These are phyloP conservation scores for Drechslera avenae DNA, from an alignment of 2,329 filamentous ascomycete species.

Conservation along the genomic window DNA sequence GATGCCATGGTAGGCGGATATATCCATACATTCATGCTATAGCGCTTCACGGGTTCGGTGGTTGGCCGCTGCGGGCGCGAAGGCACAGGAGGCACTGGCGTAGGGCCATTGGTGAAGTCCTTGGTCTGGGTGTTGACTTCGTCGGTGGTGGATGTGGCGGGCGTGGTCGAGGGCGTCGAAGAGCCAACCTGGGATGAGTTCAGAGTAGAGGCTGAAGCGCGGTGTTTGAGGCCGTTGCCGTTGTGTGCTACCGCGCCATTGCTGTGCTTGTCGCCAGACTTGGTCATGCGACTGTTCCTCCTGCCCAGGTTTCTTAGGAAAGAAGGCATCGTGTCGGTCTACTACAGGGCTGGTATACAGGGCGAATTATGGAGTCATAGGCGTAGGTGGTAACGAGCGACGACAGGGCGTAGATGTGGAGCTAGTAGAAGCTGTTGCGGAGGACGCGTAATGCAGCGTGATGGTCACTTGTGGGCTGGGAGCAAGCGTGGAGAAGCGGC, in stretches of 20 bases:
- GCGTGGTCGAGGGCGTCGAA: constrained; percentile 68
- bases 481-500: constrained; percentile 21
- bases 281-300: constrained; percentile 71
- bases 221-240: constrained; percentile 52
- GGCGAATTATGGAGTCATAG: constrained; percentile 21
- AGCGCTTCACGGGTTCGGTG: constrained; percentile 56
- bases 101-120: constrained; percentile 54
- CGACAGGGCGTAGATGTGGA: constrained; percentile 15
- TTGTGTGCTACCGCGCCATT: constrained; percentile 27
- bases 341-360: constrained; percentile 14
- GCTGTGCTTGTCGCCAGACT: constrained; percentile 32
- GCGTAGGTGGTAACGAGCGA: constrained; percentile 21
- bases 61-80: constrained; percentile 52
- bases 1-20: not conserved
- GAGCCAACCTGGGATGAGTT: constrained; percentile 65
- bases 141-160: constrained; percentile 73
- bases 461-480: constrained; percentile 18
- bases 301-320: constrained; percentile 80
- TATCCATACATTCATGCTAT: constrained; percentile 55
- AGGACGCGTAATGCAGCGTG: constrained; percentile 36
- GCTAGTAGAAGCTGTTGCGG: constrained; percentile 14
- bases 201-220: constrained; percentile 66
- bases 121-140: constrained; percentile 67
- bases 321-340: constrained; percentile 51
- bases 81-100: constrained; percentile 45